A percentile compares a stretch with the other conserved stretches of the same genome.
Conservation (phyloP, 768 basidiomycete species). For the Pholiota molesta region DNA sequence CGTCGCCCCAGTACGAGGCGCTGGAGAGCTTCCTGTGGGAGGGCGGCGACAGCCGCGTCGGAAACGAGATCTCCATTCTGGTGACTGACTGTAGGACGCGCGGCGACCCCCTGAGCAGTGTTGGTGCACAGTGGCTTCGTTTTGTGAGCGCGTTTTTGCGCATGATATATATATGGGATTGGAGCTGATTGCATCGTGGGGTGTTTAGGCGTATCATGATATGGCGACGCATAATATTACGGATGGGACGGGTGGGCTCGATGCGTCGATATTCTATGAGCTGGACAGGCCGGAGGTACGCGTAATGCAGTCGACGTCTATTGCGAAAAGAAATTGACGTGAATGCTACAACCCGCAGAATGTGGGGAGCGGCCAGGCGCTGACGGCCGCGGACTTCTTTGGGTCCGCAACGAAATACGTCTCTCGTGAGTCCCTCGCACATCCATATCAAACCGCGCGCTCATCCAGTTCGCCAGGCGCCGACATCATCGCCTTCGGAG, state of each 20-base stretch:
- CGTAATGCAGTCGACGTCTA: too few species aligned
- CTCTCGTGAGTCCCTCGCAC: constrained; percentile 28
- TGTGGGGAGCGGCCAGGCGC: constrained; percentile 39
- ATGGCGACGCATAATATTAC: constrained; percentile 10
- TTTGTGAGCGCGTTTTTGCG: background rate
- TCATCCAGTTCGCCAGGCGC: constrained; percentile 32
- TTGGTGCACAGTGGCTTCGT: constrained; percentile 9
- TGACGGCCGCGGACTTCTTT: constrained; percentile 37
- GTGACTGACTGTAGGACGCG: background rate
- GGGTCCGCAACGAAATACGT: constrained; percentile 42
- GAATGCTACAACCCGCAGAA: constrained; percentile 30
- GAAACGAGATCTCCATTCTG: background rate
- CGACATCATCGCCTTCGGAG: constrained; percentile 44
- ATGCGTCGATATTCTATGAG: constrained; percentile 15
- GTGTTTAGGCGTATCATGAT: constrained; percentile 8
- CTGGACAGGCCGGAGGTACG: constrained; percentile 11
- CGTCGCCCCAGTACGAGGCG: constrained; percentile 2
- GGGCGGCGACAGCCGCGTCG: constrained; percentile 3
- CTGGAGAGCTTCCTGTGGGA: constrained; percentile 5
- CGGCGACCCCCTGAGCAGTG: background rate
- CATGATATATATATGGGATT: background rate
- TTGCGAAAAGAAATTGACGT: too few species aligned
- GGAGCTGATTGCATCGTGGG: background rate
- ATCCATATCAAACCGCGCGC: background rate
- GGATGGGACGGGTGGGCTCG: constrained; percentile 11